Evolutionary conservation across 108 stramenopile genomes (phyloP), one percentile per base, ranked within the genome.

Genomic region (Tribonema minus): DNA sequence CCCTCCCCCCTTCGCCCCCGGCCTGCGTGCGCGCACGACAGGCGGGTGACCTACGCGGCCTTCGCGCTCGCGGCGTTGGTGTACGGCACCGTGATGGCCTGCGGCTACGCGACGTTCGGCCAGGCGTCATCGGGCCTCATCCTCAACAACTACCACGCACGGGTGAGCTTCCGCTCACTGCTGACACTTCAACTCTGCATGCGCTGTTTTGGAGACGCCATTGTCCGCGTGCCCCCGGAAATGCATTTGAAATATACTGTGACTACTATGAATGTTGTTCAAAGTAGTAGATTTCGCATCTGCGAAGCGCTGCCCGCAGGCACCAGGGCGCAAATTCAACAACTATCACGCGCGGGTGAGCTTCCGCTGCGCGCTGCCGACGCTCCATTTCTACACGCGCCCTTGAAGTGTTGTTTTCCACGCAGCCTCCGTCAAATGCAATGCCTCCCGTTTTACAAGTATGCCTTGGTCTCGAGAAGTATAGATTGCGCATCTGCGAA

Each of bases 321-420:
- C 90, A 20, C 63, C 6, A 67, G 94, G 94, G 60, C 81, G 93
- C 61, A 95, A 96, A 86, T 87, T 98, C 68, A 96, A 96, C 88
- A 96, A 94, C 70, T 97, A 96, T 80, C 37, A 12, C 35, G 29
- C 12, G 37, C 41, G 46, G 46, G 46, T 54, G 46, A 54, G 46
- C 20, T 9, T 20, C 46, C 9, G 46, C 20, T 15, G n/a, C n/a
- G n/a, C 46, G 20, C 46, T n/a, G n/a, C n/a, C n/a, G n/a, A n/a
- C n/a, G n/a, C n/a, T n/a, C n/a, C n/a, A n/a, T n/a, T n/a, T n/a
- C n/a, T n/a, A n/a, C n/a, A n/a, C n/a, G n/a, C n/a, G n/a, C n/a
- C n/a, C n/a, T n/a, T n/a, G n/a, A n/a, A n/a, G n/a, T n/a, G n/a
- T n/a, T n/a, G n/a, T n/a, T n/a, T n/a, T n/a, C n/a, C n/a, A n/a